Evolutionary conservation across 2,329 filamentous ascomycete genomes (phyloP), one percentile per base, ranked within the genome.

Genomic region (Alternaria dauci): DNA sequence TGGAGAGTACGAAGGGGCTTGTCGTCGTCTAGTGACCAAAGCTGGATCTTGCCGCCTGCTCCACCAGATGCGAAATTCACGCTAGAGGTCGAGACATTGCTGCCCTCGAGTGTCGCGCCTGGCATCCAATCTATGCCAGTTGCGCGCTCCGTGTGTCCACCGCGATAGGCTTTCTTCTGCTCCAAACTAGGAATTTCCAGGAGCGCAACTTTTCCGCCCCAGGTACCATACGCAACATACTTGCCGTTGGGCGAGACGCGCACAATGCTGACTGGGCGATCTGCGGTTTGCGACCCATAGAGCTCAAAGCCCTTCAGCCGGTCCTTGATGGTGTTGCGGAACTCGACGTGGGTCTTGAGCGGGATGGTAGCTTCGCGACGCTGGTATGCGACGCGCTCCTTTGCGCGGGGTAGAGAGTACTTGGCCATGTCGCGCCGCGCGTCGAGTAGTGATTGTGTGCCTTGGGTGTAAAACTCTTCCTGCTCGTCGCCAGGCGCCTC

Each of bases 391-490:
- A 95, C 82, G 66, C 94, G 87, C 68, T 86, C 86, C 76, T 91
- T 92, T 52, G 95, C 92, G 57, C 92, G 85, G 2, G 93, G 93
- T 50, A 99, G 81, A 6, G 93, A 96, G 78, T 90, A 98, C 46
- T 86, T 84, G 7, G 94, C 93, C 62, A 99, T 93, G 26, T 90
- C 86, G 71, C 89, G 88, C 61, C 95, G 86, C 2, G 93, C 92
- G 52, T 91, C 84, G 5, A 97, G 81, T 25, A 99, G 83, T 41
- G 89, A 89, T 4, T 87, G 84, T 1, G 89, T 87, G 3, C 95
- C 95, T 70, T 91, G 87, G 0, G 94, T 97, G 77, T 97, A 99
- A 78, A 97, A 99, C 71, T 99, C 95, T 74, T 98, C 93, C 48
- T 77, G 72, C 26, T 74, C 76, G 52, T 79, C 75, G 4, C 87